A percentile compares a stretch with the other conserved stretches of the same genome.
Conservation (phyloP, 305 asterid genomes). For the Nicotiana rustica region DNA sequence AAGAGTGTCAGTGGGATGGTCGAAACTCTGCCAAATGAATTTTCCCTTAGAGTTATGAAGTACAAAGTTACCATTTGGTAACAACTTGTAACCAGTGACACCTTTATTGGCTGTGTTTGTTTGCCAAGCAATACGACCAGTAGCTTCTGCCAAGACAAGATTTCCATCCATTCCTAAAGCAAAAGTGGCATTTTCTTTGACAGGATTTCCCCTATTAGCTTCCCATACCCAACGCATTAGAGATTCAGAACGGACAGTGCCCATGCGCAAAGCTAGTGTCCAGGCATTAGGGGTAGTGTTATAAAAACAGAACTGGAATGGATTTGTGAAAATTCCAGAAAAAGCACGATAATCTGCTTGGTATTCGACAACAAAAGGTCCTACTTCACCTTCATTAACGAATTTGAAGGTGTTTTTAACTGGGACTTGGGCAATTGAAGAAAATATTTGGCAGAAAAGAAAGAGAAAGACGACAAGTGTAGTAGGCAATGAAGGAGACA, state of each 20-base stretch:
- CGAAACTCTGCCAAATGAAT: constrained; percentile 51
- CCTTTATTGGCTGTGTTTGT: constrained; percentile 50
- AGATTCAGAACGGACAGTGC: constrained; percentile 39
- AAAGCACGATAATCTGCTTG: constrained; percentile 42
- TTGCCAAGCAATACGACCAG: constrained; percentile 48
- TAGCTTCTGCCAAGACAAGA: constrained; percentile 44
- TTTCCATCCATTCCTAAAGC: constrained; percentile 43
- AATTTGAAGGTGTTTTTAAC: constrained; percentile 45
- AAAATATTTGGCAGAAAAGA: constrained; percentile 27
- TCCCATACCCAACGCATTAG: constrained; percentile 57
- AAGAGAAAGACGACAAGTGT: constrained; percentile 20
- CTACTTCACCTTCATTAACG: constrained; percentile 49
- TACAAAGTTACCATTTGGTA: constrained; percentile 49
- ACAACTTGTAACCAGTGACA: constrained; percentile 40
- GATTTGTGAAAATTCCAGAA: neutral
- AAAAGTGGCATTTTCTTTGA: constrained; percentile 43
- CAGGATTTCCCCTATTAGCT: constrained; percentile 47
- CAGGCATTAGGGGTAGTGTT: constrained; percentile 54
- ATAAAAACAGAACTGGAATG: constrained; percentile 50
- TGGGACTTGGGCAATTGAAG: constrained; percentile 44
- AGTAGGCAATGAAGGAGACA: constrained; percentile 33
- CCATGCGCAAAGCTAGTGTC: constrained; percentile 54
- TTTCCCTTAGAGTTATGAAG: constrained; percentile 41
- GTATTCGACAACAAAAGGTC: constrained; percentile 47
- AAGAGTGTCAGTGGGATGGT: constrained; percentile 45